Base-by-base conservation (phyloP, 257 asterid species). In the Nicotiana benthamiana region DNA sequence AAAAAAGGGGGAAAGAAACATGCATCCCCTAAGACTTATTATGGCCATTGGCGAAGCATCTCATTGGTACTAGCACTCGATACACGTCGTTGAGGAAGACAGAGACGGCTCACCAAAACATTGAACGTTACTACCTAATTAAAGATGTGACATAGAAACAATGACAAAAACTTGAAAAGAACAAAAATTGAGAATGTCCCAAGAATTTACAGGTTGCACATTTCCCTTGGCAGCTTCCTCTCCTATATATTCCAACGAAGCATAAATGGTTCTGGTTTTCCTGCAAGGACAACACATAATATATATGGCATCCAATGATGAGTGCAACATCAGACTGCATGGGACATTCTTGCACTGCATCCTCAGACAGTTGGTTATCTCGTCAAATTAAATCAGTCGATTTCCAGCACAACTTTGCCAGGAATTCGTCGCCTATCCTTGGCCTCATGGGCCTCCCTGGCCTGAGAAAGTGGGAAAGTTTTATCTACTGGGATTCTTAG, bases 361-460 rank as follows among this genome's bases (percentile, higher is more conserved):
- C 57, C n/a, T 22, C 26, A 59, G 34, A 32, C 64, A 43, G 20
- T 61, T 24, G 79, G 68, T 16, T 20, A 20, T 74, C 62, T 81
- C 2, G 18, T 66, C 63, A 70, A 52, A 34, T 6, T 72, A 67
- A 26, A 75, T 85, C 88, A 90, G 79, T 93, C 93, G 4, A 95
- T 18, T 83, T 91, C 92, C 53, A 95, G 89, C 83, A 93, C 99
- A 62, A 95, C 93, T 90, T 95, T 93, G 78, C 99, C 99, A 20
- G 88, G 86, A 81, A 91, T 76, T 56, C 77, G 82, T 81, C 97
- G 87, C 82, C 83, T 93, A 75, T 91, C 99, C 87, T 93, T 92
- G 62, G 93, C 92, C 80, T 85, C 90, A 15, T 95, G 99, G 27
- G 99, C 99, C 87, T 92, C 97, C 84, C 86, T 87, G 83, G 91